Percentiles rank a stretch among this genome's conserved stretches.
Conservation (phyloP, 2,329 filamentous ascomycete genomes). For the Penicillium sp. region DNA sequence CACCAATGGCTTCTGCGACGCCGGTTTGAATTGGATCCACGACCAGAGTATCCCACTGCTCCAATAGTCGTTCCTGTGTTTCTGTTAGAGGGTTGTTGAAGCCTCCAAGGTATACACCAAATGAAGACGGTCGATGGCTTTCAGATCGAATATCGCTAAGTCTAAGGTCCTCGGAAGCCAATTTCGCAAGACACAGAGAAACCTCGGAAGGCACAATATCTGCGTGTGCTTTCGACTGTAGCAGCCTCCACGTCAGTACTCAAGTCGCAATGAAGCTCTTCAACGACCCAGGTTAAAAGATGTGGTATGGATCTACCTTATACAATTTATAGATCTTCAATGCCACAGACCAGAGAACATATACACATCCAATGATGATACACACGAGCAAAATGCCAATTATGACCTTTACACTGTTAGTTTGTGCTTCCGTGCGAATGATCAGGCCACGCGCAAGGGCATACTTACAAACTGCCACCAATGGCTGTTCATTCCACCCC, state of each 20-base stretch:
- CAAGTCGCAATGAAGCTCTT: background rate
- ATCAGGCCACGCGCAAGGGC: background rate
- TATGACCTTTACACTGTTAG: constrained; percentile 31
- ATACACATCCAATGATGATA: constrained; percentile 27
- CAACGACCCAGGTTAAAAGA: background rate
- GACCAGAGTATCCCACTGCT: constrained; percentile 46
- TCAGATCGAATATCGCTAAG: constrained; percentile 14
- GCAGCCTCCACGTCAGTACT: background rate
- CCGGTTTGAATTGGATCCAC: constrained; percentile 44
- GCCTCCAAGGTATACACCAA: constrained; percentile 46
- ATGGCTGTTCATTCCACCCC: constrained; percentile 35
- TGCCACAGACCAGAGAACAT: constrained; percentile 29
- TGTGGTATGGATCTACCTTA: constrained; percentile 24
- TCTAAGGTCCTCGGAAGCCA: constrained; percentile 23
- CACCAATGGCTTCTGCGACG: constrained; percentile 34
- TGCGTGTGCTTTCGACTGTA: constrained; percentile 24
- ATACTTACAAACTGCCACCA: constrained; percentile 47
- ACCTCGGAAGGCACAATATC: constrained; percentile 28
- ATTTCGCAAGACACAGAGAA: constrained; percentile 19
- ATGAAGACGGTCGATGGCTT: constrained; percentile 33
- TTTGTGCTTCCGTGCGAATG: background rate
- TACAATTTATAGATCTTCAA: constrained; percentile 25
- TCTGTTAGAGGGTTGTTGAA: constrained; percentile 35
- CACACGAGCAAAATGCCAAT: constrained; percentile 35
- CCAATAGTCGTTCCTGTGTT: constrained; percentile 36